A percentile compares a stretch with the other conserved stretches of the same genome.
phyloP scores from a whole-genome alignment of 179 eudicot genomes.

The Actinidia polygama region DNA sequence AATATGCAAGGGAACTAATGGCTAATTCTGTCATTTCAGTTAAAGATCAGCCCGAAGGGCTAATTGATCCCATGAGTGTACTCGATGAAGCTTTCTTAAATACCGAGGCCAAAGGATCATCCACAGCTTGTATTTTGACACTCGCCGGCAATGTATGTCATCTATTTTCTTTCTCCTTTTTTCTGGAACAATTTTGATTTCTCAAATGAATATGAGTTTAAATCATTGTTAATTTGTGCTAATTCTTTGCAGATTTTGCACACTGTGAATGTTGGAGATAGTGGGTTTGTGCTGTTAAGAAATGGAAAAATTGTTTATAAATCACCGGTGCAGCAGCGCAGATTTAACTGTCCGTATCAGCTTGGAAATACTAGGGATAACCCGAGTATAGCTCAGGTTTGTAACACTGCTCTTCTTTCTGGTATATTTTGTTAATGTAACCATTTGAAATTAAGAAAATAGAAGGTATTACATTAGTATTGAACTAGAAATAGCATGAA shows the following conservation, averaged over 20 bases:
- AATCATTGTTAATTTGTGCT: too few species aligned
- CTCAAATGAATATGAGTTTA: not conserved
- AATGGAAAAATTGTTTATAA: slow-evolving; percentile 3
- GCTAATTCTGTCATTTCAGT: not conserved
- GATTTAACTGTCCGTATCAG: slow-evolving; percentile 32
- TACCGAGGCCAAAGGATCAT: slow-evolving; percentile 25
- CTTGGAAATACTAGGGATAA: slow-evolving; percentile 8
- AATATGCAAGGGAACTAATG: slow-evolving; percentile 36
- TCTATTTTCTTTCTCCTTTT: not conserved
- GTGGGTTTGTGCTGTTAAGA: slow-evolving; percentile 28
- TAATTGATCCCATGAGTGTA: slow-evolving; percentile 20
- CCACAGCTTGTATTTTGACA: slow-evolving; percentile 35
- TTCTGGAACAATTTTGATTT: not conserved
- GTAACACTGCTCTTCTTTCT: not conserved
- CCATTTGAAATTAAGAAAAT: not conserved
- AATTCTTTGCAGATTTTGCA: slow-evolving; percentile 17
- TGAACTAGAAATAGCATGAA: too few species aligned
- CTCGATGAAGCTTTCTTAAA: slow-evolving; percentile 22
- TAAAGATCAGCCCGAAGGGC: not conserved
- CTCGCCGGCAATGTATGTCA: slow-evolving; percentile 7
- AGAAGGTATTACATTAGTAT: too few species aligned
- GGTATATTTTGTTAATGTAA: not conserved
- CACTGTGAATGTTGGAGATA: slow-evolving; percentile 34
- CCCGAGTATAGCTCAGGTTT: slow-evolving; percentile 19
- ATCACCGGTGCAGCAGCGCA: slow-evolving; percentile 30